Conservation (phyloP, 306 rosid genomes). For the Geum urbanum region DNA sequence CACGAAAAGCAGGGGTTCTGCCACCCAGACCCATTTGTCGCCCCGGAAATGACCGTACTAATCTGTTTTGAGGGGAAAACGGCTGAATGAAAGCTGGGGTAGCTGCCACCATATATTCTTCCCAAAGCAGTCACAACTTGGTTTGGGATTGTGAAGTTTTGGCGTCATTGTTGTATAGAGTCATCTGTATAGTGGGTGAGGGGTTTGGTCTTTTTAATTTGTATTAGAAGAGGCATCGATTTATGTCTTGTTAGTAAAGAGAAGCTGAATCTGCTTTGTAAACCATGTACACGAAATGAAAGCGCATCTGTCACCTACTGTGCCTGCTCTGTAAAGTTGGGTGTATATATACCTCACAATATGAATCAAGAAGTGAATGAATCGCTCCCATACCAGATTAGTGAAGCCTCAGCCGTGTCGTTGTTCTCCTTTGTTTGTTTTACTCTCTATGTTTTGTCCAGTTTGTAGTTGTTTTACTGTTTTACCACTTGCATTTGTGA, state of each 20-base stretch:
- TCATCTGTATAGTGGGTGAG: slow-evolving; percentile 71
- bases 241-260: slow-evolving; percentile 15
- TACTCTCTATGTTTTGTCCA: too few relatives aligned
- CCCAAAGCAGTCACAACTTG: slow-evolving; percentile 30
- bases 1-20: slow-evolving; percentile 22
- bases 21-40: slow-evolving; percentile 11
- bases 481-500: too few relatives aligned
- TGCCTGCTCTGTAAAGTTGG: slow-evolving; percentile 45
- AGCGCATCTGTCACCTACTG: slow-evolving; percentile 35
- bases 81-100: slow-evolving; percentile 25
- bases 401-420: background rate
- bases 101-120: slow-evolving; percentile 24
- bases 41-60: background rate
- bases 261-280: slow-evolving; percentile 41
- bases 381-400: slow-evolving; percentile 23
- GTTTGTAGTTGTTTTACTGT: background rate
- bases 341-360: slow-evolving; percentile 38
- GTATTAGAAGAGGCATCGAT: slow-evolving; percentile 38
- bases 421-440: background rate
- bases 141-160: slow-evolving; percentile 39
- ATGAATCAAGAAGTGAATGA: slow-evolving; percentile 28
- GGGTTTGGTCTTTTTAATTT: slow-evolving; percentile 45
- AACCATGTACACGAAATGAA: slow-evolving; percentile 31
- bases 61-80: slow-evolving; percentile 9
- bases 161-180: slow-evolving; percentile 56